Base-by-base conservation (phyloP, 2,329 filamentous ascomycete genomes). In the Botryotinia globosa region DNA sequence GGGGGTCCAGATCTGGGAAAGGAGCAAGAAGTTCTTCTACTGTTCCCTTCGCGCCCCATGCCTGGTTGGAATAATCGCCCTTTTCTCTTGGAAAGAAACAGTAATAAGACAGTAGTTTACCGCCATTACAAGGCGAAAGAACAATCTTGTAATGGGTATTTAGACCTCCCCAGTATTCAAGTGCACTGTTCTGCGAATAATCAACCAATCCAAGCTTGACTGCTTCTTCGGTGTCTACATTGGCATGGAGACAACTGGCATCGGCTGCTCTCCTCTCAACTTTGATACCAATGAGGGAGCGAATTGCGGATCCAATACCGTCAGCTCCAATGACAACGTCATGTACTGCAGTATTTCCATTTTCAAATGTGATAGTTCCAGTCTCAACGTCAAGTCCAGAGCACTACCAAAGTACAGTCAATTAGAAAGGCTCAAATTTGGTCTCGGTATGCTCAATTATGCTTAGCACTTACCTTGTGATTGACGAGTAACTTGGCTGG, bases 111-210 rank as follows among this genome's bases (percentile, higher is more conserved):
- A 91, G 83, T 4, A 91, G 82, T 74, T 87, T 87, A 70, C 90
- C 89, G 34, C 86, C 87, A 77, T 91, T 90, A 82, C 90, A 92
- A 8, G 90, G 89, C 0, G 89, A 91, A 2, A 92, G 83, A 8
- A 92, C 90, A 73, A 92, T 92, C 84, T 92, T 92, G 80, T 91
- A 88, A 77, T 87, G 88, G 72, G 82, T 83, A 71, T 89, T 87
- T 69, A 89, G 86, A 1, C 90, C 90, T 39, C 90, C 90, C 90
- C 90, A 92, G 83, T 91, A 92, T 80, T 92, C 88, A 0, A 92
- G 83, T 0, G 89, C 90, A 39, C 80, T 83, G 81, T 92, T 80
- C 48, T 85, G 78, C 0, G 88, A 88, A 81, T 90, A 91, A 79
- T 92, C 88, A 45, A 88, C 85, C 0, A 92, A 84, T 3, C 90